Conservation (phyloP, 495 filamentous ascomycete species). For the Cenococcum geophilum region DNA sequence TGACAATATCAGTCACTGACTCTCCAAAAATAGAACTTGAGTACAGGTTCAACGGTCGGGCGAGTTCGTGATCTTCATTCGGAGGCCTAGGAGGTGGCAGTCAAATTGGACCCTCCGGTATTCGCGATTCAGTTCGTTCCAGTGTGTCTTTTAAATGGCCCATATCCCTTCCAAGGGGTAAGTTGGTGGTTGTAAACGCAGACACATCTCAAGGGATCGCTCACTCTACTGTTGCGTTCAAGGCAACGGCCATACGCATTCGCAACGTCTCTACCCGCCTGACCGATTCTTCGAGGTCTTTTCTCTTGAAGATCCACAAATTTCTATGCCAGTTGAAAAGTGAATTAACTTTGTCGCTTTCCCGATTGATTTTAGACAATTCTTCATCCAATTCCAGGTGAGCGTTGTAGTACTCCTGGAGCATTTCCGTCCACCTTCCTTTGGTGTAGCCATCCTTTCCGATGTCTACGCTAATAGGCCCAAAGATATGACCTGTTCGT, state of each 20-base stretch:
- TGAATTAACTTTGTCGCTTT: slow-evolving; percentile 8
- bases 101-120: slow-evolving; percentile 11
- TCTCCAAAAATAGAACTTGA: slow-evolving; percentile 15
- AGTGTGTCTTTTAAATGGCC: slow-evolving; percentile 10
- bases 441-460: slow-evolving; percentile 4
- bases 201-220: not conserved
- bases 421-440: slow-evolving; percentile 17
- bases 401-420: slow-evolving; percentile 20
- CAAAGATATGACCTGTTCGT: slow-evolving; percentile 8
- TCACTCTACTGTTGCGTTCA: slow-evolving; percentile 17
- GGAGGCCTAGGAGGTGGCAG: slow-evolving; percentile 14
- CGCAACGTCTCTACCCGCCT: slow-evolving; percentile 18
- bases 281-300: slow-evolving; percentile 20
- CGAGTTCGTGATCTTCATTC: slow-evolving; percentile 3
- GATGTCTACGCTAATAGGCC: slow-evolving; percentile 12
- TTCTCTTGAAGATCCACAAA: slow-evolving; percentile 18
- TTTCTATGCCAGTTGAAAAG: slow-evolving; percentile 14
- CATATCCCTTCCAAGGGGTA: slow-evolving; percentile 5
- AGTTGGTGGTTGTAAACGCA: not conserved
- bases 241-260: slow-evolving; percentile 18
- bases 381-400: slow-evolving; percentile 21
- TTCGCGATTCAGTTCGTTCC: slow-evolving; percentile 17
- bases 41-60: slow-evolving; percentile 12
- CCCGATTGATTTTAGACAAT: slow-evolving; percentile 12
- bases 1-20: slow-evolving; percentile 18